These are phyloP conservation scores for Ophiobolus disseminans DNA, from an alignment of 2,329 filamentous ascomycete species.

Conservation along the genomic window DNA sequence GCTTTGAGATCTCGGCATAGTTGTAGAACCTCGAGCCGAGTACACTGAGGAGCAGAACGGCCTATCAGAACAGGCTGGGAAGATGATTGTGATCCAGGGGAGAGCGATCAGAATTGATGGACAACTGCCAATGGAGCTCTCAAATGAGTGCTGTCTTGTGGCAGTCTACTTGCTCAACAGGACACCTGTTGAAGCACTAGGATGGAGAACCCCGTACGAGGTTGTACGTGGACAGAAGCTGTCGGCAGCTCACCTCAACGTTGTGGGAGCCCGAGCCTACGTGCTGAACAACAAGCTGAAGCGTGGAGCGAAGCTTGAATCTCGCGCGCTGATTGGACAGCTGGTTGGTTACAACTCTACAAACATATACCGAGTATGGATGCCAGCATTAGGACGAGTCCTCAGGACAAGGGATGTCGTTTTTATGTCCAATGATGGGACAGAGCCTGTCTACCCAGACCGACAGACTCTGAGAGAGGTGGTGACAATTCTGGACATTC, in stretches of 20 bases:
- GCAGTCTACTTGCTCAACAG: slow-evolving; percentile 5
- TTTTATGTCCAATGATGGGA: no score
- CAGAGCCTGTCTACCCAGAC: no score
- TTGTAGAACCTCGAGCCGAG: slow-evolving; percentile 7
- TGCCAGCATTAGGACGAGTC: no score
- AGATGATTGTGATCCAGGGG: background rate
- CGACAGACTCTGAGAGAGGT: no score
- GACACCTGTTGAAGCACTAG: slow-evolving; percentile 8
- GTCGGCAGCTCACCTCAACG: background rate
- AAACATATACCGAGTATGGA: no score
- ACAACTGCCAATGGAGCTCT: background rate
- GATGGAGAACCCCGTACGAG: slow-evolving; percentile 16
- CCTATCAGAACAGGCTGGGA: background rate
- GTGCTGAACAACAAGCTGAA: no score
- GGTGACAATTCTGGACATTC: no score
- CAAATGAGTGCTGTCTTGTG: background rate
- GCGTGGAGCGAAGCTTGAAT: no score
- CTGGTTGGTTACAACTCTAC: no score
- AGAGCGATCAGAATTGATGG: slow-evolving; percentile 1
- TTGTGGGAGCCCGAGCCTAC: no score
- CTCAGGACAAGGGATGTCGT: no score
- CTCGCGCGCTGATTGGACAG: no score
- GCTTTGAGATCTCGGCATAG: slow-evolving; percentile 8
- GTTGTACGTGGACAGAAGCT: slow-evolving; percentile 4
- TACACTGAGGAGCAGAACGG: slow-evolving; percentile 13